phyloP scores from a whole-genome alignment of 148 eudicot genomes.

The Nepenthes gracilis region DNA sequence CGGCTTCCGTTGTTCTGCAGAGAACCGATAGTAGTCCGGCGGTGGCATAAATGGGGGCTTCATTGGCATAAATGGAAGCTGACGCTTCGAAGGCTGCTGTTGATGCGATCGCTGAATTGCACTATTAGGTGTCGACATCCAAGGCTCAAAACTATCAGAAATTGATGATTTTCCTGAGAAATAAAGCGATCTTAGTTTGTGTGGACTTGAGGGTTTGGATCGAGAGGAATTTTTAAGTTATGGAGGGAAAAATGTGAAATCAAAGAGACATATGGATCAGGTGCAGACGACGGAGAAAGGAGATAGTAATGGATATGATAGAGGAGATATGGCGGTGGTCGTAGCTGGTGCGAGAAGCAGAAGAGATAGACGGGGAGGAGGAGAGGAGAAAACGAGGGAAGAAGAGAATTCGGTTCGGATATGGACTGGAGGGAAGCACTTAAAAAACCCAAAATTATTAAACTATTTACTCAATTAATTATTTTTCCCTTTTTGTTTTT shows the following conservation, averaged over 20 bases:
- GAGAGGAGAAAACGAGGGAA: not conserved
- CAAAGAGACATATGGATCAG: not conserved
- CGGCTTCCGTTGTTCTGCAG: slow-evolving; percentile 12
- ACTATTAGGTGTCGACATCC: slow-evolving; percentile 25
- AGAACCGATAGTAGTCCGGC: slow-evolving; percentile 64
- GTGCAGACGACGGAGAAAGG: not conserved
- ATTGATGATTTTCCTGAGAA: not conserved
- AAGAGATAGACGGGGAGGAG: slow-evolving; percentile 10
- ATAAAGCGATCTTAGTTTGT: slow-evolving; percentile 2
- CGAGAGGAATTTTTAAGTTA: slow-evolving; percentile 1
- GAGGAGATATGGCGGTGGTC: not conserved
- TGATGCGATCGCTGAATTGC: slow-evolving; percentile 16
- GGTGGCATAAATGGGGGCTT: slow-evolving; percentile 48
- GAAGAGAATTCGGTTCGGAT: slow-evolving; percentile 89
- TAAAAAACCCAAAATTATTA: slow-evolving; percentile 4
- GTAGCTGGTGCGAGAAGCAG: slow-evolving; percentile 6
- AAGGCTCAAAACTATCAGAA: not conserved
- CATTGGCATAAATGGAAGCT: slow-evolving; percentile 39
- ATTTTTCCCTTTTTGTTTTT: not conserved
- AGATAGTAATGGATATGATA: not conserved
- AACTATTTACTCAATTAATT: not conserved
- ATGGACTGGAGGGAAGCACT: slow-evolving; percentile 81
- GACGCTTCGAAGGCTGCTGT: slow-evolving; percentile 26
- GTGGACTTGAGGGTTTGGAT: slow-evolving; percentile 1
- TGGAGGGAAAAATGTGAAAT: slow-evolving; percentile 1